These are phyloP conservation scores for Podospora comata DNA, from an alignment of 495 filamentous ascomycete genomes.

Conservation along the genomic window DNA sequence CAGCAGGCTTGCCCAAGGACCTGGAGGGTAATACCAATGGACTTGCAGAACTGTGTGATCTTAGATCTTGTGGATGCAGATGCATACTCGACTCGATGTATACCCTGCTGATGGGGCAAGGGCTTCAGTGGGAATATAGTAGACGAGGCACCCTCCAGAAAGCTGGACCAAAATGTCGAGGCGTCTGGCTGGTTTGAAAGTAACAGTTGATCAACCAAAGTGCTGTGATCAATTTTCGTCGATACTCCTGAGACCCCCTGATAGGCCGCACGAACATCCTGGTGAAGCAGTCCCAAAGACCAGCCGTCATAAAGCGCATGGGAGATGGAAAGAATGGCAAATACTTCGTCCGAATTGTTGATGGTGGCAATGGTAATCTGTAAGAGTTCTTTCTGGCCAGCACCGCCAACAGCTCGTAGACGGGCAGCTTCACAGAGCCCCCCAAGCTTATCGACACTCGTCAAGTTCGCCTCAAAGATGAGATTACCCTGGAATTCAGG, in stretches of 20 bases:
- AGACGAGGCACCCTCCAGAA: conserved; percentile 48
- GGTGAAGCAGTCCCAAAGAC: conserved; percentile 64
- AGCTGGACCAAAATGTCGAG: conserved; percentile 58
- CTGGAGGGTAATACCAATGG: conserved; percentile 58
- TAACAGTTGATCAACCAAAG: conserved; percentile 36
- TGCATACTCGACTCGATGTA: conserved; percentile 46
- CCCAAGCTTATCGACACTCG: conserved; percentile 25
- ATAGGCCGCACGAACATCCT: conserved; percentile 62
- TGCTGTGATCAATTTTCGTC: conserved; percentile 46
- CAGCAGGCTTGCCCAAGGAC: conserved; percentile 64
- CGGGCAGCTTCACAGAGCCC: conserved; percentile 31
- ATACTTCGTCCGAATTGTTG: conserved; percentile 28
- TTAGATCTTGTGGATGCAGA: conserved; percentile 37
- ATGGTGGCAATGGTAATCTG: conserved; percentile 42
- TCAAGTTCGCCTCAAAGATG: conserved; percentile 17
- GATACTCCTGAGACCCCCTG: conserved; percentile 34
- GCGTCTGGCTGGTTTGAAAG: conserved; percentile 37
- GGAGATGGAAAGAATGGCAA: conserved; percentile 66
- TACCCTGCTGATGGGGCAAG: not conserved
- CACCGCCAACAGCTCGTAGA: conserved; percentile 26
- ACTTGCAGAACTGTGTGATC: conserved; percentile 54
- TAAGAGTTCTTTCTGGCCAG: conserved; percentile 34
- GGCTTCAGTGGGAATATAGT: conserved; percentile 32
- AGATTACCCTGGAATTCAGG: not conserved
- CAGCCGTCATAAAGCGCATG: conserved; percentile 81